phyloP scores from a whole-genome alignment of 73 alveolate species.

The Durusdinium trenchii region DNA sequence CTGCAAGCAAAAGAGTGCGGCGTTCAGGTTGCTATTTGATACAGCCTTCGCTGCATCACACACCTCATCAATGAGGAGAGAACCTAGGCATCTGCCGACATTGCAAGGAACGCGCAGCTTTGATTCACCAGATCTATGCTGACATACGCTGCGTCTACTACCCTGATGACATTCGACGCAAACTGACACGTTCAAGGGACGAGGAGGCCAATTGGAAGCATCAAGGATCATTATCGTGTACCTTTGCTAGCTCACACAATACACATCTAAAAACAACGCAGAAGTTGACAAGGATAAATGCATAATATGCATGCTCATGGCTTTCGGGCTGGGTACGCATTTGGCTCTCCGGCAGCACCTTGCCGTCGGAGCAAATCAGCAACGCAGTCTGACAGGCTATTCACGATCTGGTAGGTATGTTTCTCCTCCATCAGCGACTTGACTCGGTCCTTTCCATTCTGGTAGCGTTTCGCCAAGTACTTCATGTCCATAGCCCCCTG shows the following conservation, averaged over 20 bases:
- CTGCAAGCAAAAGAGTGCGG: no score
- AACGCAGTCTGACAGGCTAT: background rate
- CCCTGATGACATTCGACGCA: no score
- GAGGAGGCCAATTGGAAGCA: background rate
- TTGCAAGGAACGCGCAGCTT: no score
- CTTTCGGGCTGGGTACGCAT: background rate
- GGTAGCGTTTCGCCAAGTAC: background rate
- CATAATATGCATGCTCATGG: background rate
- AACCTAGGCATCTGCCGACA: no score
- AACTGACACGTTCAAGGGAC: no score
- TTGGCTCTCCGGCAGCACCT: background rate
- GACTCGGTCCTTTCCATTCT: background rate
- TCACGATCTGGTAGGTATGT: background rate
- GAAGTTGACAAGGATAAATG: no score
- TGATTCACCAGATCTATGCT: no score
- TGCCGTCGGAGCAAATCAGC: background rate
- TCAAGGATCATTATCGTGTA: background rate
- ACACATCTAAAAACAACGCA: no score
- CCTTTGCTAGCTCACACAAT: background rate
- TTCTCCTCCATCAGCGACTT: background rate
- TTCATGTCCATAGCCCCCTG: slow-evolving; percentile 11
- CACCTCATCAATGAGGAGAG: no score
- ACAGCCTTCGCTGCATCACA: no score
- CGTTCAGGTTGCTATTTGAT: no score
- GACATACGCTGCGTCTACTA: no score